A percentile compares a stretch with the other conserved stretches of the same genome.
phyloP scores from a whole-genome alignment of 2,329 filamentous ascomycete genomes.

The Alternaria rosae region DNA sequence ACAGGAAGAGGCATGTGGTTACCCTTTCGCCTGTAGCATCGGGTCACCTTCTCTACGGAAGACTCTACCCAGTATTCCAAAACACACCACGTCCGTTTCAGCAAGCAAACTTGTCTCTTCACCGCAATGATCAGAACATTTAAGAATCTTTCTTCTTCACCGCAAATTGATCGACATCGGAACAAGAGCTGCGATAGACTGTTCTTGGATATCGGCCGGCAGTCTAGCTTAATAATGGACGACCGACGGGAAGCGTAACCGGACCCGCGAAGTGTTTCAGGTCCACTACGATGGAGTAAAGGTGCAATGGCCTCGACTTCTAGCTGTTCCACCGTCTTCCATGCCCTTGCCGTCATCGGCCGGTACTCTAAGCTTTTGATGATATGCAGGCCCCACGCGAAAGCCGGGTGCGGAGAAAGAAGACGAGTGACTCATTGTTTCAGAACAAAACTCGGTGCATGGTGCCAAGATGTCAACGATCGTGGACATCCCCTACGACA shows the following conservation, averaged over 20 bases:
- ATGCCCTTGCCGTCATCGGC: conserved; percentile 28
- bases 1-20: conserved; percentile 28
- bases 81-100: conserved; percentile 27
- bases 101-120: conserved; percentile 18
- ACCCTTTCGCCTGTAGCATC: conserved; percentile 20
- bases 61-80: conserved; percentile 18
- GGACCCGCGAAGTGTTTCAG: conserved; percentile 29
- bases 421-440: conserved; percentile 26
- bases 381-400: conserved; percentile 12
- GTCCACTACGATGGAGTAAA: conserved; percentile 22
- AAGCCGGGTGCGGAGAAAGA: conserved; percentile 5
- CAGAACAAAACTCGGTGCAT: conserved; percentile 19
- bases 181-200: conserved; percentile 24
- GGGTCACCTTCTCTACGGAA: conserved; percentile 11
- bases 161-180: conserved; percentile 31
- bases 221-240: conserved; percentile 24
- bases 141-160: conserved; percentile 22
- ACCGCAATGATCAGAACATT: conserved; percentile 22
- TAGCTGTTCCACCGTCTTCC: conserved; percentile 10
- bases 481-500: conserved; percentile 20
- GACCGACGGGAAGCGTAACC: conserved; percentile 35
- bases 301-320: conserved; percentile 8
- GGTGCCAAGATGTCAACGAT: conserved; percentile 28
- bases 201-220: conserved; percentile 17
- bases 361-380: conserved; percentile 18